These are phyloP conservation scores for Stemphylium lycopersici DNA, from an alignment of 2,329 filamentous ascomycete genomes.

Conservation along the genomic window DNA sequence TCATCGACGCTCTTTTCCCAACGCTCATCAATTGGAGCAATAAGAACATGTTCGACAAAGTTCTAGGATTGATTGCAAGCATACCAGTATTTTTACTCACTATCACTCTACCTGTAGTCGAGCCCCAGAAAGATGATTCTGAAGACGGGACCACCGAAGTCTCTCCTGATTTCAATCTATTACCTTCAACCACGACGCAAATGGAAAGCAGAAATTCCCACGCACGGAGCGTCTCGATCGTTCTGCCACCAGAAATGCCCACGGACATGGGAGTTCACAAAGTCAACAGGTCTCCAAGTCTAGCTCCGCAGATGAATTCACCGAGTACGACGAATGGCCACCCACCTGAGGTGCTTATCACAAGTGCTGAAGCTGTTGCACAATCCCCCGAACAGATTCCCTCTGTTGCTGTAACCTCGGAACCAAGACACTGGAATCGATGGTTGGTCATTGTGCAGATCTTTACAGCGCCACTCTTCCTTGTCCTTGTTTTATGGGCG, in stretches of 20 bases:
- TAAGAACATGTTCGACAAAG: slow-evolving; percentile 83
- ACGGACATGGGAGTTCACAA: slow-evolving; percentile 14
- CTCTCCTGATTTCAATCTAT: slow-evolving; percentile 40
- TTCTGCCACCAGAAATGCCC: slow-evolving; percentile 28
- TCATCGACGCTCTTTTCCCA: slow-evolving; percentile 81
- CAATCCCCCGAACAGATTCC: slow-evolving; percentile 47
- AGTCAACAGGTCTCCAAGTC: slow-evolving; percentile 5
- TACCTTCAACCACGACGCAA: slow-evolving; percentile 33
- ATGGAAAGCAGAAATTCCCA: slow-evolving; percentile 26
- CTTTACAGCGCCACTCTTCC: slow-evolving; percentile 85
- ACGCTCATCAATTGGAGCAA: slow-evolving; percentile 81
- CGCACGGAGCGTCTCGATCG: slow-evolving; percentile 26
- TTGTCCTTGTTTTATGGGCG: slow-evolving; percentile 76
- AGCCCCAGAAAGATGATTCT: slow-evolving; percentile 62
- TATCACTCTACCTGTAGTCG: slow-evolving; percentile 88
- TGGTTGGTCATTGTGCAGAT: slow-evolving; percentile 89
- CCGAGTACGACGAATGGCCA: slow-evolving; percentile 28
- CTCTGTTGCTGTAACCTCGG: slow-evolving; percentile 19
- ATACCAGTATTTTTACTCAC: slow-evolving; percentile 90
- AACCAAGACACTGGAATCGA: slow-evolving; percentile 75
- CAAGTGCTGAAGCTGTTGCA: slow-evolving; percentile 42
- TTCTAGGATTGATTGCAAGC: slow-evolving; percentile 81
- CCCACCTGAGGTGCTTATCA: slow-evolving; percentile 36
- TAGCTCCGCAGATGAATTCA: slow-evolving; percentile 6
- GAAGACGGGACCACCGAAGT: slow-evolving; percentile 22